These are phyloP conservation scores for Afroboletus lepidellus DNA, from an alignment of 1,284 basidiomycete species.

Conservation along the genomic window DNA sequence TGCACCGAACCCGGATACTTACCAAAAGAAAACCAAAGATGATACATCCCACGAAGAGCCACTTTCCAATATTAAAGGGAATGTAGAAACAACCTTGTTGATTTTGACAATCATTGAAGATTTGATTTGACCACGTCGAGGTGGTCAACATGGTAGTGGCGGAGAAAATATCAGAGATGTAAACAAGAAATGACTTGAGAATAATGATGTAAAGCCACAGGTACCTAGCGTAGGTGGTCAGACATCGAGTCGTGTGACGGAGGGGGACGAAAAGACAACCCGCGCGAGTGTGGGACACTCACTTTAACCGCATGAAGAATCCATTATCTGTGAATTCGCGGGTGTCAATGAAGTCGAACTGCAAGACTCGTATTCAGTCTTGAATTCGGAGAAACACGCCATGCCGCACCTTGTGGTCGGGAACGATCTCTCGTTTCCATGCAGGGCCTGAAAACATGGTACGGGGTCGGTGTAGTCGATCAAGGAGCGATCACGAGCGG, in stretches of 20 bases:
- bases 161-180: constrained; percentile 97
- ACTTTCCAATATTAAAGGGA: constrained; percentile 87
- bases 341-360: constrained; percentile 98
- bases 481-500: constrained; percentile 29
- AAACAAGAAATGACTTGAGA: constrained; percentile 94
- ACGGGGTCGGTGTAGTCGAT: constrained; percentile 14
- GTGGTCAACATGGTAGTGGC: constrained; percentile 96
- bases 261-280: not conserved
- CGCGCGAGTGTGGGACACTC: constrained; percentile 29
- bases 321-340: constrained; percentile 89
- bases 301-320: constrained; percentile 85
- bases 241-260: not conserved
- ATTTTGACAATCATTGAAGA: constrained; percentile 71
- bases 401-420: constrained; percentile 87
- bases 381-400: not conserved
- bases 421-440: constrained; percentile 97
- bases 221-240: constrained; percentile 58
- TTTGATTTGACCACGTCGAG: constrained; percentile 85
- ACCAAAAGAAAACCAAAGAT: constrained; percentile 94
- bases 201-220: constrained; percentile 88
- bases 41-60: constrained; percentile 98
- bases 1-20: constrained; percentile 31
- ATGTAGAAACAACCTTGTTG: constrained; percentile 79
- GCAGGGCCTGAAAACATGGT: constrained; percentile 73
- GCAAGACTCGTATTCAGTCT: constrained; percentile 8